Evolutionary conservation across 371 early-diverging fungal species (phyloP).

Genomic region (Ordospora pajunii): DNA sequence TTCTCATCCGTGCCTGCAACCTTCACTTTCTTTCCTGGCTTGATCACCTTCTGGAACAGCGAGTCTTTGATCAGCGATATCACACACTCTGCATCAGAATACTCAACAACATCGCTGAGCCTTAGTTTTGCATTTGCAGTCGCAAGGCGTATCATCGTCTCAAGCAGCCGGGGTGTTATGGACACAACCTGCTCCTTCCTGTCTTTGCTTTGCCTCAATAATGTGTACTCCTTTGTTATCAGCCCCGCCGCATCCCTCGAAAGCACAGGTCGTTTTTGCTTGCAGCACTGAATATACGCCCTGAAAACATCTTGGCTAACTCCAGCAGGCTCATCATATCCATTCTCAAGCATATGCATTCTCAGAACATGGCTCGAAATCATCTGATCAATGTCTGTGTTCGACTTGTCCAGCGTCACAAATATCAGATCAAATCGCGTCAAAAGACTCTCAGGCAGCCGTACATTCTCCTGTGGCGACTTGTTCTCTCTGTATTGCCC

Average conservation of each 20-base stretch:
- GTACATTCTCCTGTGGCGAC: conserved; percentile 59
- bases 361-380: conserved; percentile 60
- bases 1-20: not conserved
- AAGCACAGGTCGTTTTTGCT: conserved; percentile 48
- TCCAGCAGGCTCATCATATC: conserved; percentile 17
- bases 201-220: conserved; percentile 56
- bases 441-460: conserved; percentile 61
- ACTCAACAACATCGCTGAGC: conserved; percentile 66
- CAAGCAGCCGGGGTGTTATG: conserved; percentile 91
- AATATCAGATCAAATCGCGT: conserved; percentile 71
- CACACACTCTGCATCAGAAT: conserved; percentile 51
- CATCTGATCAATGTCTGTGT: conserved; percentile 65
- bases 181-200: conserved; percentile 63
- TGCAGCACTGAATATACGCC: conserved; percentile 44
- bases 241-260: conserved; percentile 45
- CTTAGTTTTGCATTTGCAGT: conserved; percentile 95
- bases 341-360: conserved; percentile 45
- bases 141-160: conserved; percentile 90
- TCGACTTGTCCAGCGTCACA: conserved; percentile 78
- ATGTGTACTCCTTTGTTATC: conserved; percentile 50
- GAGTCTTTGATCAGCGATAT: conserved; percentile 48
- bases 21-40: conserved; percentile 2
- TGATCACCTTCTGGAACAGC: conserved; percentile 46
- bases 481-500: conserved; percentile 64
- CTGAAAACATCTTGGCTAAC: conserved; percentile 26